Evolutionary conservation across 257 asterid species (phyloP), one percentile per base, ranked within the genome.

Genomic region (Gentiana macrophylla): DNA sequence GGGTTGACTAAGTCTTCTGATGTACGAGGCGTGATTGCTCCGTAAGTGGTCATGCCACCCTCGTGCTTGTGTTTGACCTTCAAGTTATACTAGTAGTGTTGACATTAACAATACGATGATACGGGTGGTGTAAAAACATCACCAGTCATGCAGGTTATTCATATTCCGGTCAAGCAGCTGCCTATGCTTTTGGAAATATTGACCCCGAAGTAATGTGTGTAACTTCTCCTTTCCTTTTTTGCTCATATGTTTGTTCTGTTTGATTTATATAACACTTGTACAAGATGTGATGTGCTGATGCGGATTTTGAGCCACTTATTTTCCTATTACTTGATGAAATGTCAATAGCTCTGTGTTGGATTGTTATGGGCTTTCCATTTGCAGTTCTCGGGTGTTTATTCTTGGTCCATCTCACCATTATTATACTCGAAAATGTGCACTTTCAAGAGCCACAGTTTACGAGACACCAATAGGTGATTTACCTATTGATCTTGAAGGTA

Each of bases 101-200:
- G 7, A 37, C 50, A 35, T 48, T 37, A 13, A 32, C 64, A 38
- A 67, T 57, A n/a, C 59, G 37, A 46, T 62, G 44, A 15, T 62
- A 50, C 55, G 63, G 65, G 65, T 66, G 55, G n/a, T 64, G 45
- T 72, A 69, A 53, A 64, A 41, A 52, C 60, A 24, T 67, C 53
- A 65, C 60, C 73, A 92, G 98, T 78, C 98, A 92, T 81, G 98
- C 98, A 77, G 98, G 98, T 71, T 92, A 88, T 64, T 88, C 98
- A 3, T 92, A 92, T 70, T 92, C 98, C 45, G 98, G 98, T 37
- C 86, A 86, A 50, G 98, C 98, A 37, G 98, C 98, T 44, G 97
- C 98, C 68, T 92, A 76, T 70, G 98, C 98, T 24, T 92, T 92
- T 77, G 98, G 93, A 55, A 87, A 81, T 72, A 92, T 92, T 37